phyloP scores from a whole-genome alignment of 768 basidiomycete genomes.

The Termitomyces sp. region DNA sequence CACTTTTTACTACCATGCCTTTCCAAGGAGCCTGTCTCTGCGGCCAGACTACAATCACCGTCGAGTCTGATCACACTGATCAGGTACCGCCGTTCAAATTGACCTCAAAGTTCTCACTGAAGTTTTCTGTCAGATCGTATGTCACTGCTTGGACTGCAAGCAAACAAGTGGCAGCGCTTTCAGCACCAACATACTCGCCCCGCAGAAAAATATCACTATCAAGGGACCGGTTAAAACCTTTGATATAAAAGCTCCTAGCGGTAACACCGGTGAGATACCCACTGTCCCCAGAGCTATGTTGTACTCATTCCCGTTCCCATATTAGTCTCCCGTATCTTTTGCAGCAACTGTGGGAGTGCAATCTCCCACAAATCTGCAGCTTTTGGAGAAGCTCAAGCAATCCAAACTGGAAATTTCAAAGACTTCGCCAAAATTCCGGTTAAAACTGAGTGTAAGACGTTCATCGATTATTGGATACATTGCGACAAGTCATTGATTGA shows the following conservation, averaged over 20 bases:
- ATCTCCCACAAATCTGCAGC: slow-evolving; percentile 28
- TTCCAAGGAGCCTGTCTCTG: slow-evolving; percentile 28
- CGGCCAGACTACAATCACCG: slow-evolving; percentile 24
- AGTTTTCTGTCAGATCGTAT: slow-evolving; percentile 21
- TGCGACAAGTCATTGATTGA: neutral
- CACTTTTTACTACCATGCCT: slow-evolving; percentile 13
- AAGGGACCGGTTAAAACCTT: slow-evolving; percentile 27
- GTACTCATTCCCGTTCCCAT: neutral
- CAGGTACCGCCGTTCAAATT: slow-evolving; percentile 17
- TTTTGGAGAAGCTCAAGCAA: slow-evolving; percentile 30
- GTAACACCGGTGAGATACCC: slow-evolving; percentile 25
- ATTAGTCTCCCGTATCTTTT: slow-evolving; percentile 32
- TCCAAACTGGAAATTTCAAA: slow-evolving; percentile 33
- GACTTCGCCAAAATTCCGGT: slow-evolving; percentile 26
- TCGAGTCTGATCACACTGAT: slow-evolving; percentile 20
- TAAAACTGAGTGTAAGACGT: slow-evolving; percentile 24
- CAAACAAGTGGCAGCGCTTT: slow-evolving; percentile 34
- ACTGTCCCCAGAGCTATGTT: neutral
- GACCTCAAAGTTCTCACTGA: neutral
- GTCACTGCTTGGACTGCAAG: slow-evolving; percentile 34
- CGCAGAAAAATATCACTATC: slow-evolving; percentile 27
- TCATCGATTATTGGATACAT: neutral
- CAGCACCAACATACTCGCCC: slow-evolving; percentile 32
- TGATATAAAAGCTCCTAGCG: slow-evolving; percentile 23
- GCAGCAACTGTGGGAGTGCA: slow-evolving; percentile 31